phyloP scores from a whole-genome alignment of 1,284 basidiomycete genomes.

The Rhodotorula sp. region DNA sequence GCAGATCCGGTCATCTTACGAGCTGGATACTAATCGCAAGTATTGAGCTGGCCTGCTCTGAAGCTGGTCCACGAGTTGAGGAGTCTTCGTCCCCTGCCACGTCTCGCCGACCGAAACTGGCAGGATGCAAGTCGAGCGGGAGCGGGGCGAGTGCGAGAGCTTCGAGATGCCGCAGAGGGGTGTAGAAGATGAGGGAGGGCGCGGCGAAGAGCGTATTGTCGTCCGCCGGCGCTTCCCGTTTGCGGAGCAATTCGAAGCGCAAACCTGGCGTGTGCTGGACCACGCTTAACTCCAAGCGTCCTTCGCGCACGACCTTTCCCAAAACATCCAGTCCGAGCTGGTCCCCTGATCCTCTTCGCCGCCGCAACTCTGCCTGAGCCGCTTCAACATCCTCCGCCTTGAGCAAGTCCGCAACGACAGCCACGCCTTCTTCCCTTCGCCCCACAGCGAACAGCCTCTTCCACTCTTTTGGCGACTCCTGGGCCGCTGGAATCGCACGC shows the following conservation, averaged over 20 bases:
- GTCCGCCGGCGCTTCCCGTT: not conserved
- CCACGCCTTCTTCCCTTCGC: not conserved
- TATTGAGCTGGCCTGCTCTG: no score
- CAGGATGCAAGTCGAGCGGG: constrained; percentile 42
- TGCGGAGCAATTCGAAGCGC: not conserved
- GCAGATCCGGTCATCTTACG: no score
- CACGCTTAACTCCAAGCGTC: no score
- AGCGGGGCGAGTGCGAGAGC: constrained; percentile 58
- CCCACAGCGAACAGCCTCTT: not conserved
- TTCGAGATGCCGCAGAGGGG: constrained; percentile 57
- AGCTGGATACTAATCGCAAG: no score
- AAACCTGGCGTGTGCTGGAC: no score
- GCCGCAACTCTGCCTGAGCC: not conserved
- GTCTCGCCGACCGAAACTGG: not conserved
- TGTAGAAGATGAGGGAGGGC: constrained; percentile 54
- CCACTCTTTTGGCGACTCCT: not conserved
- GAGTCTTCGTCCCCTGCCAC: no score
- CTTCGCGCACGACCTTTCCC: no score
- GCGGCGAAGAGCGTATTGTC: not conserved
- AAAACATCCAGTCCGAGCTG: not conserved
- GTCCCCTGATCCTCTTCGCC: no score
- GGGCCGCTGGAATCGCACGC: not conserved
- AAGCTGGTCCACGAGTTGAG: no score
- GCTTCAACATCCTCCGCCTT: no score
- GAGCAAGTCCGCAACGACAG: not conserved